Evolutionary conservation across 2,329 filamentous ascomycete genomes (phyloP).

Genomic region (Blumeria hordei): DNA sequence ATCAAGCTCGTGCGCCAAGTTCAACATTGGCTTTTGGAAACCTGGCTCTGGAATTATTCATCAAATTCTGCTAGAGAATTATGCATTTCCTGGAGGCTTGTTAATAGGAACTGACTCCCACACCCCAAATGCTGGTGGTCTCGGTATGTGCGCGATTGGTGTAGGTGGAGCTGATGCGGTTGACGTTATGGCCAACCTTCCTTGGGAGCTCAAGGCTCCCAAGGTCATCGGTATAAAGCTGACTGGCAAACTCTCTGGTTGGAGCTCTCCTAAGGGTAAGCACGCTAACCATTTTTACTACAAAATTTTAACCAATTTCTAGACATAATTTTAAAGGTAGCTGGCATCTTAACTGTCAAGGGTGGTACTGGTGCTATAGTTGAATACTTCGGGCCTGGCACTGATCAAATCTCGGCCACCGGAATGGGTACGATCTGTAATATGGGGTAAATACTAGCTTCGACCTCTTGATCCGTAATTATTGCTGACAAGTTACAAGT

Average conservation of each 20-base stretch:
- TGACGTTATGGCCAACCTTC: slow-evolving; percentile 91
- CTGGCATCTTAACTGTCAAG: slow-evolving; percentile 91
- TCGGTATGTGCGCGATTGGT: slow-evolving; percentile 86
- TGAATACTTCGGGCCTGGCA: slow-evolving; percentile 51
- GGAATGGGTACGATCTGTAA: slow-evolving; percentile 60
- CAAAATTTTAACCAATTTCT: slow-evolving; percentile 3
- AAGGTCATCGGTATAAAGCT: slow-evolving; percentile 94
- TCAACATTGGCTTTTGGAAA: slow-evolving; percentile 99
- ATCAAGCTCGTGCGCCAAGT: slow-evolving; percentile 82
- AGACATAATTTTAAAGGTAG: slow-evolving; percentile 95
- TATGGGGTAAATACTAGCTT: slow-evolving; percentile 23
- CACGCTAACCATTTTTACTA: slow-evolving; percentile 6
- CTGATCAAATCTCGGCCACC: slow-evolving; percentile 50
- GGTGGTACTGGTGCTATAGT: slow-evolving; percentile 85
- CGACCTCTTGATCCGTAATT: slow-evolving; percentile 15
- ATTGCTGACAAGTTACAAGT: slow-evolving; percentile 8
- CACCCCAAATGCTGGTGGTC: slow-evolving; percentile 90
- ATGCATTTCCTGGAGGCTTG: slow-evolving; percentile 94
- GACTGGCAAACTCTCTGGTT: slow-evolving; percentile 69
- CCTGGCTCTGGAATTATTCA: slow-evolving; percentile 98
- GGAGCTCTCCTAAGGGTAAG: slow-evolving; percentile 78
- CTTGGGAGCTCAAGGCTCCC: slow-evolving; percentile 95
- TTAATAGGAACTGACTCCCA: slow-evolving; percentile 96
- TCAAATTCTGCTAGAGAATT: slow-evolving; percentile 96
- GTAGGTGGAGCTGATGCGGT: slow-evolving; percentile 96